Percentiles rank a stretch among this genome's conserved stretches.
Evolutionary conservation across 73 alveolate species (phyloP).

Genomic region (Paramecium sexaurelia): DNA sequence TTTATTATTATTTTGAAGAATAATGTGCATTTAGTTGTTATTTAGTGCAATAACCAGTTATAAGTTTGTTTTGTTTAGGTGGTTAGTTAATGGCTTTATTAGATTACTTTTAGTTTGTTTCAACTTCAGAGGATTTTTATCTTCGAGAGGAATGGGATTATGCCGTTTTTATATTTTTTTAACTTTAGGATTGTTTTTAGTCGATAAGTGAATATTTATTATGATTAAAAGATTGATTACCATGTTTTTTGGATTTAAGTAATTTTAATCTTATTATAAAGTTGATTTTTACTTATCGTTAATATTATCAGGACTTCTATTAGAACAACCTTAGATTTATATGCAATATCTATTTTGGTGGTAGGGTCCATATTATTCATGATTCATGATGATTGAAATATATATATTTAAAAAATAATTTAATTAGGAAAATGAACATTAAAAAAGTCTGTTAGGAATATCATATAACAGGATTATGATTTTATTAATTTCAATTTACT

Average conservation of each 20-base stretch:
- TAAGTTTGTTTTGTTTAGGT: neutral
- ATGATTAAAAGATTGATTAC: neutral
- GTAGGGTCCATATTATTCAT: neutral
- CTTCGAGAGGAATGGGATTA: neutral
- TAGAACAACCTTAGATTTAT: neutral
- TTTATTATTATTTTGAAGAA: neutral
- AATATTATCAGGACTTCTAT: neutral
- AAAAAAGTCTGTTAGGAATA: neutral
- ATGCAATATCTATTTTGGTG: neutral
- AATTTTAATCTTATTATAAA: neutral
- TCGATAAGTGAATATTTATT: neutral
- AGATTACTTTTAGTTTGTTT: neutral
- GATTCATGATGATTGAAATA: neutral
- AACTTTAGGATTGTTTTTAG: neutral
- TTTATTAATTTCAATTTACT: no score
- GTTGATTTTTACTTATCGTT: neutral
- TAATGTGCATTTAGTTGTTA: neutral
- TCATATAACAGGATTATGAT: neutral
- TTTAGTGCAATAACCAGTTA: neutral
- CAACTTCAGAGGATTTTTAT: neutral
- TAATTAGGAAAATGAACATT: conserved; percentile 14
- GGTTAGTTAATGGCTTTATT: neutral
- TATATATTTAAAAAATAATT: neutral
- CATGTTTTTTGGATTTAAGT: neutral
- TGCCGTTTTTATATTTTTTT: neutral